Evolutionary conservation across 225 moss, liverwort and hornwort species (phyloP).

Genomic region (Thuidium tamariscinum): DNA sequence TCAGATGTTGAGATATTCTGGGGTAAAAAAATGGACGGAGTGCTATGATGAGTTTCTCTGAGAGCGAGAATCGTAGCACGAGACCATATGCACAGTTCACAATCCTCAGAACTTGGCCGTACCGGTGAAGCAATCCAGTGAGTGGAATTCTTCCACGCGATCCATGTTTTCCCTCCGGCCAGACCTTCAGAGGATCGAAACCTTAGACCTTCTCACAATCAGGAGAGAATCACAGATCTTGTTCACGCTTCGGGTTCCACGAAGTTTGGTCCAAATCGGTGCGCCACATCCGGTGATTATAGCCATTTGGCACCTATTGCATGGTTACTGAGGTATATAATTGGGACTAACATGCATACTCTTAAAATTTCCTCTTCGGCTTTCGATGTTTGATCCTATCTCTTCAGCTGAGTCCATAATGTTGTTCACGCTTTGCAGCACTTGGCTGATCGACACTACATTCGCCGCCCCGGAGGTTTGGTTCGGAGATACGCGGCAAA

Average conservation of each 20-base stretch:
- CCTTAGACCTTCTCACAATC: background rate
- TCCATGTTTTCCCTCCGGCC: background rate
- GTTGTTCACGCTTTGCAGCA: background rate
- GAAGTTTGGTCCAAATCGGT: background rate
- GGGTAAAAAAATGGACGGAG: too few species aligned
- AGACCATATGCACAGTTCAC: background rate
- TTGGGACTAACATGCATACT: background rate
- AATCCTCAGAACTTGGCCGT: background rate
- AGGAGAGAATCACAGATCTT: background rate
- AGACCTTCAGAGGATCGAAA: background rate
- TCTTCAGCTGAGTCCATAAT: background rate
- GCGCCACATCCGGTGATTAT: too few species aligned
- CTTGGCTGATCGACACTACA: background rate
- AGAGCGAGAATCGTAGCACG: background rate
- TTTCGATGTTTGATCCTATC: background rate
- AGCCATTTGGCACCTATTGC: background rate
- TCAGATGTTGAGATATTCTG: too few species aligned
- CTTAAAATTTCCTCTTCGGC: background rate
- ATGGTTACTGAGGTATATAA: background rate
- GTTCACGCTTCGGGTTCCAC: background rate
- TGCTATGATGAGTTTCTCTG: background rate
- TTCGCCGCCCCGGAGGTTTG: background rate
- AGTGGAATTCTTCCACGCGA: background rate
- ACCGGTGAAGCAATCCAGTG: background rate
- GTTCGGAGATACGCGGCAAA: background rate